A percentile compares a stretch with the other conserved stretches of the same genome.
Conservation (phyloP, 2,329 filamentous ascomycete species). For the Aspergillus ibericus region DNA sequence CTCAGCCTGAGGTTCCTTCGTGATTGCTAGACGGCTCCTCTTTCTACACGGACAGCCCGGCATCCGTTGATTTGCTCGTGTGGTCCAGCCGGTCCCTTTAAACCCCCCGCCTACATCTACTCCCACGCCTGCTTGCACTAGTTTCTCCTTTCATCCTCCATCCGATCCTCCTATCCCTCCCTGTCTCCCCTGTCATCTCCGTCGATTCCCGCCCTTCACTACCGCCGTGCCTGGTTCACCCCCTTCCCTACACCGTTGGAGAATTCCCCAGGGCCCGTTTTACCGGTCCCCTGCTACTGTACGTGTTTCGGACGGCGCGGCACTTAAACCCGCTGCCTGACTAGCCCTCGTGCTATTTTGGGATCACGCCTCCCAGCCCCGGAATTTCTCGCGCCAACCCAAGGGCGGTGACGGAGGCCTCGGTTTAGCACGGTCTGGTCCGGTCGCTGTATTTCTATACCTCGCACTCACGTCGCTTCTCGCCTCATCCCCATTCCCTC, state of each 20-base stretch:
- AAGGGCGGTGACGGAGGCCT: conserved; percentile 34
- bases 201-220: background rate
- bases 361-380: conserved; percentile 31
- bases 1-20: background rate
- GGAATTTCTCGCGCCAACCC: conserved; percentile 29
- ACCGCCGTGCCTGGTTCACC: background rate
- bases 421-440: conserved; percentile 7
- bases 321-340: conserved; percentile 20
- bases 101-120: conserved; percentile 8
- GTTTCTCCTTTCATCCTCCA: conserved; percentile 8
- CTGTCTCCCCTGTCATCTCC: background rate
- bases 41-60: background rate
- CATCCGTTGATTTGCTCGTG: background rate
- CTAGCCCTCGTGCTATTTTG: conserved; percentile 30
- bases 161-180: conserved; percentile 4
- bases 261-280: background rate
- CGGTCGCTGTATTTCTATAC: conserved; percentile 11
- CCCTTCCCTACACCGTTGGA: background rate
- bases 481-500: background rate
- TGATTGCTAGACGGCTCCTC: background rate
- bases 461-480: conserved; percentile 5
- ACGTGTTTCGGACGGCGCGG: conserved; percentile 20
- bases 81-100: conserved; percentile 5
- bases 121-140: conserved; percentile 1
- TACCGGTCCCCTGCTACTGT: background rate